phyloP scores from a whole-genome alignment of 2,329 filamentous ascomycete genomes.

The Apiospora marii region DNA sequence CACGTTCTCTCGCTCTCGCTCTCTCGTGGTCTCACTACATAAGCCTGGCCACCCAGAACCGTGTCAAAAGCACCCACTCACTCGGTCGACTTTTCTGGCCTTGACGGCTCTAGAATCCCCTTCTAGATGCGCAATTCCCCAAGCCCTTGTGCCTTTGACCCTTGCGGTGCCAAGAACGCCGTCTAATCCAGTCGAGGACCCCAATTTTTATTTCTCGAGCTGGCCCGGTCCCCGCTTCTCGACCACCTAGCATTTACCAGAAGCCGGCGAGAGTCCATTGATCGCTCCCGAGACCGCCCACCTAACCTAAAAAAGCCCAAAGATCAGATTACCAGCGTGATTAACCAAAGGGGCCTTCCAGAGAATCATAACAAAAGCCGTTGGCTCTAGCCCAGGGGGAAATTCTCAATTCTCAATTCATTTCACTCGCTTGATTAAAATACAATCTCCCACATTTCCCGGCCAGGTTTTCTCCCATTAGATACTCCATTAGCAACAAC shows the following conservation, averaged over 20 bases:
- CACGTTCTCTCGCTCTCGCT: background rate
- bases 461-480: slow-evolving; percentile 7
- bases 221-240: slow-evolving; percentile 16
- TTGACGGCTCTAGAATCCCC: background rate
- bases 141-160: background rate
- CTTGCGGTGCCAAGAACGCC: slow-evolving; percentile 10
- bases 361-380: slow-evolving; percentile 28
- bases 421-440: slow-evolving; percentile 21
- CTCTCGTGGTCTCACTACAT: background rate
- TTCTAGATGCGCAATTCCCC: slow-evolving; percentile 5
- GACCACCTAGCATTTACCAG: slow-evolving; percentile 19
- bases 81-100: background rate
- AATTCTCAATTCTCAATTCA: slow-evolving; percentile 20
- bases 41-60: background rate
- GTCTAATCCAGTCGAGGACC: slow-evolving; percentile 5
- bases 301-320: slow-evolving; percentile 28
- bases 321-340: slow-evolving; percentile 25
- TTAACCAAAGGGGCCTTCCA: slow-evolving; percentile 26
- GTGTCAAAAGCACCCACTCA: background rate
- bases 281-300: slow-evolving; percentile 25
- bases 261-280: slow-evolving; percentile 22
- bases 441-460: slow-evolving; percentile 19
- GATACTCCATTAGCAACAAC: slow-evolving; percentile 20
- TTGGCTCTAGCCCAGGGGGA: slow-evolving; percentile 21
- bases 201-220: slow-evolving; percentile 19